A percentile compares a stretch with the other conserved stretches of the same genome.
These are phyloP conservation scores for Gastrodia elata DNA, from an alignment of 106 monocot genomes.

Conservation along the genomic window DNA sequence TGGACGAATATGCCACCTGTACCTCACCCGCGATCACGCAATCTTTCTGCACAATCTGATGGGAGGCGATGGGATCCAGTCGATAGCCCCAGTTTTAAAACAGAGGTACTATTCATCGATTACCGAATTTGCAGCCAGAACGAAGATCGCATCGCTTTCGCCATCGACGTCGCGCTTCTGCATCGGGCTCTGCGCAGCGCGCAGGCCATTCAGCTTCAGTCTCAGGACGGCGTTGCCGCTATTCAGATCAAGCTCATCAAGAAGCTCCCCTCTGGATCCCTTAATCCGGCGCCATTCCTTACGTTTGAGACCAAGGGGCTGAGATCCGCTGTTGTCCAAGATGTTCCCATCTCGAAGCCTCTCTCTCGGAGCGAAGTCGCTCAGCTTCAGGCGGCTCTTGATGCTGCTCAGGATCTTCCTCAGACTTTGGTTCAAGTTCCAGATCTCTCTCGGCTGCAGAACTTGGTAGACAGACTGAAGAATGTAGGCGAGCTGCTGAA, in stretches of 20 bases:
- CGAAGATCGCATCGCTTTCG: conserved; percentile 71
- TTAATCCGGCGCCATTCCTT: conserved; percentile 58
- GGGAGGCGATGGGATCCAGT: conserved; percentile 61
- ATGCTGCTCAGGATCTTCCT: conserved; percentile 75
- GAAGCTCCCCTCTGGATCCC: conserved; percentile 78
- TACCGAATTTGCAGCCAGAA: conserved; percentile 86
- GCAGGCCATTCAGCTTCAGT: conserved; percentile 46
- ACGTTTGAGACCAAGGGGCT: conserved; percentile 87
- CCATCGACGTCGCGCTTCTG: conserved; percentile 67
- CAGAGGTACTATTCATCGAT: conserved; percentile 69
- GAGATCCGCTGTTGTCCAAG: conserved; percentile 81
- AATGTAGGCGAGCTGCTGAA: conserved; percentile 81
- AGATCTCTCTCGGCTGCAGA: conserved; percentile 76
- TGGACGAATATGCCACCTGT: conserved; percentile 69
- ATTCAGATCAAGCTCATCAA: conserved; percentile 94
- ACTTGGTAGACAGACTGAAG: conserved; percentile 80
- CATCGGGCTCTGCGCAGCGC: conserved; percentile 94
- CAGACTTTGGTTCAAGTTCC: conserved; percentile 95
- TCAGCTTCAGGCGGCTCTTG: conserved; percentile 72
- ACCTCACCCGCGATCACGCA: conserved; percentile 67
- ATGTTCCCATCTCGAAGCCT: conserved; percentile 91
- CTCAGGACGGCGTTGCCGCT: conserved; percentile 19
- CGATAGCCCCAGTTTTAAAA: conserved; percentile 75
- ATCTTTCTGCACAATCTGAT: conserved; percentile 89
- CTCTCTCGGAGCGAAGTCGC: conserved; percentile 57